A percentile compares a stretch with the other conserved stretches of the same genome.
Conservation (phyloP, 2,329 filamentous ascomycete genomes). For the Canariomyces notabilis region DNA sequence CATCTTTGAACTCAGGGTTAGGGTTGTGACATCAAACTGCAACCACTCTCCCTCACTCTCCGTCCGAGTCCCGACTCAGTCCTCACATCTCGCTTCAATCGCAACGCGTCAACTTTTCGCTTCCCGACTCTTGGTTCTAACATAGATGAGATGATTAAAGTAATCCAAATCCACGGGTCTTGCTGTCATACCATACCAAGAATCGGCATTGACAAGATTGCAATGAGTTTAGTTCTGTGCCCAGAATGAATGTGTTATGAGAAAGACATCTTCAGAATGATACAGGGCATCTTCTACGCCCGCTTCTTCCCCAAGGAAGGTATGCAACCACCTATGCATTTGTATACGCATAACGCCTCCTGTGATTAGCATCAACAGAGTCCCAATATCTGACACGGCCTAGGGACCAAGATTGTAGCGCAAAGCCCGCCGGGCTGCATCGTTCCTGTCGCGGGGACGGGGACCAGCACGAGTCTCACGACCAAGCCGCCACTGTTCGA, state of each 20-base stretch:
- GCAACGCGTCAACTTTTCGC: too few relatives aligned
- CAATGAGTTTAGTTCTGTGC: neutral
- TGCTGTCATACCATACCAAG: neutral
- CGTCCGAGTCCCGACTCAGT: neutral
- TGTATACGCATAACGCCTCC: neutral
- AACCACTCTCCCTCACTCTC: too few relatives aligned
- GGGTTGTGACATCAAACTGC: too few relatives aligned
- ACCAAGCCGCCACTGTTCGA: conserved; percentile 65
- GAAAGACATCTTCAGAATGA: conserved; percentile 42
- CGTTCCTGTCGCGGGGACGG: conserved; percentile 37
- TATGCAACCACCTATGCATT: conserved; percentile 27
- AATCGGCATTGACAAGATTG: neutral
- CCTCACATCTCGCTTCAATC: neutral
- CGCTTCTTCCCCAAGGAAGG: conserved; percentile 63
- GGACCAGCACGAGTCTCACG: too few relatives aligned
- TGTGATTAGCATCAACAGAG: too few relatives aligned
- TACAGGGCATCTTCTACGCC: conserved; percentile 67
- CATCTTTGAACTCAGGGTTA: conserved; percentile 15
- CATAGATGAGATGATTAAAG: too few relatives aligned
- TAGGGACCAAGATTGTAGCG: conserved; percentile 58
- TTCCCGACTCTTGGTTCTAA: too few relatives aligned
- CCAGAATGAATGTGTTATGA: neutral
- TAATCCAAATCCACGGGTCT: neutral
- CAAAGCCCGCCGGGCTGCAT: conserved; percentile 60
- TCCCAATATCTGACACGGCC: neutral